A percentile compares a stretch with the other conserved stretches of the same genome.
phyloP scores from a whole-genome alignment of 2,329 filamentous ascomycete genomes.

The Trichophyton rubrum region DNA sequence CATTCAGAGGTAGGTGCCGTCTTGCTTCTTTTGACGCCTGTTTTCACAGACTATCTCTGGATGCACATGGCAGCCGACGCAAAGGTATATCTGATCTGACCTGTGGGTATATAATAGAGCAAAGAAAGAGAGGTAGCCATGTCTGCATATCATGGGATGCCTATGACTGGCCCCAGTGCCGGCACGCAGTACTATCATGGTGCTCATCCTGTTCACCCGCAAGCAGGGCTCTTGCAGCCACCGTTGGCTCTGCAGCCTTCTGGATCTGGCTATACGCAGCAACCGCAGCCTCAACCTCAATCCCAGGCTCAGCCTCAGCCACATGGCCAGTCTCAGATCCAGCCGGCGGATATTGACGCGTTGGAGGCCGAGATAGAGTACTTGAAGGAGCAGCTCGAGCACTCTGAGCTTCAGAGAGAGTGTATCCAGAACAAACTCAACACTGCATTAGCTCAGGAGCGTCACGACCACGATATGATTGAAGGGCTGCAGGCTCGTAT shows the following conservation, averaged over 20 bases:
- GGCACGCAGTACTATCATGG: not conserved
- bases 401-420: not conserved
- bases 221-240: not conserved
- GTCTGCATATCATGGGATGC: not conserved
- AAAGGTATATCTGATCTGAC: not conserved
- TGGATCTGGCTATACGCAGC: not conserved
- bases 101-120: not conserved
- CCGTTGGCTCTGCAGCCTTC: not conserved
- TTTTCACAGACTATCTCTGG: not conserved
- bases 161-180: not conserved
- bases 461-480: conserved; percentile 5
- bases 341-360: not conserved
- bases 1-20: not conserved
- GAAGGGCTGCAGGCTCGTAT: conserved; percentile 3
- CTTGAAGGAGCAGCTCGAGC: conserved; percentile 1
- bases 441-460: not conserved
- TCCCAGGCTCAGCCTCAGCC: not conserved
- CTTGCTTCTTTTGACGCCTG: not conserved
- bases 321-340: not conserved
- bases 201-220: too few species aligned
- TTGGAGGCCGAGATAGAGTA: not conserved
- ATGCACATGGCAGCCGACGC: not conserved
- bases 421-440: not conserved
- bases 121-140: not conserved
- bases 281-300: not conserved